phyloP scores from a whole-genome alignment of 208 protist species.

The Porcisia deanei region DNA sequence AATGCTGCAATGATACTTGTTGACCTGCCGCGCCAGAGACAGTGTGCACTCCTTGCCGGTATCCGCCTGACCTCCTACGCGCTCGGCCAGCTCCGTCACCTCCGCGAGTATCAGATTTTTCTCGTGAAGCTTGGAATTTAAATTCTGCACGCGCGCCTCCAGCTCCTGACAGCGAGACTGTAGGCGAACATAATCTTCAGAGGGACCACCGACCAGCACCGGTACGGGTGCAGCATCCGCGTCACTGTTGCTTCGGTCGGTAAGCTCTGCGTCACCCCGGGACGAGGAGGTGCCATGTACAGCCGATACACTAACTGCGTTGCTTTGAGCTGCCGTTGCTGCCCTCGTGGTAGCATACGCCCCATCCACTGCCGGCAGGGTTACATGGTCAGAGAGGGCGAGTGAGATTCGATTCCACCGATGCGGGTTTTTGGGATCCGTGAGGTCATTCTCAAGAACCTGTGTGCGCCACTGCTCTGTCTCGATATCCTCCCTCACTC shows the following conservation, averaged over 20 bases:
- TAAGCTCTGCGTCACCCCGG: slow-evolving; percentile 6
- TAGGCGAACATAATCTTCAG: slow-evolving; percentile 83
- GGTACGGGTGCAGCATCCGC: background rate
- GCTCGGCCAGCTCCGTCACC: slow-evolving; percentile 89
- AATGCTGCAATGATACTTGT: slow-evolving; percentile 91
- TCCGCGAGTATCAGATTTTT: slow-evolving; percentile 96
- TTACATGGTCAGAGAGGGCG: background rate
- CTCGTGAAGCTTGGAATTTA: slow-evolving; percentile 95
- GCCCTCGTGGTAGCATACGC: background rate
- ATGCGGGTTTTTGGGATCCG: slow-evolving; percentile 81
- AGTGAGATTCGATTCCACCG: slow-evolving; percentile 64
- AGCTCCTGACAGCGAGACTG: slow-evolving; percentile 89
- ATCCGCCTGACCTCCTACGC: slow-evolving; percentile 85
- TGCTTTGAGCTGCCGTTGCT: background rate
- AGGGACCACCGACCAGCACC: slow-evolving; percentile 43
- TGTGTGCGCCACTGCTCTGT: slow-evolving; percentile 83
- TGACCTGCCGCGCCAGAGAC: slow-evolving; percentile 92
- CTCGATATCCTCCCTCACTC: slow-evolving; percentile 78
- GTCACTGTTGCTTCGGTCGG: background rate
- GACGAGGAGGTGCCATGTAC: background rate
- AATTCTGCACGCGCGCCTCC: slow-evolving; percentile 87
- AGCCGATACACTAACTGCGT: background rate
- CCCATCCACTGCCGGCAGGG: background rate
- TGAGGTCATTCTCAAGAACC: slow-evolving; percentile 83
- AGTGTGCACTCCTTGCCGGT: slow-evolving; percentile 91